phyloP scores from a whole-genome alignment of 495 filamentous ascomycete genomes.

The Massariosphaeria phaeospora region DNA sequence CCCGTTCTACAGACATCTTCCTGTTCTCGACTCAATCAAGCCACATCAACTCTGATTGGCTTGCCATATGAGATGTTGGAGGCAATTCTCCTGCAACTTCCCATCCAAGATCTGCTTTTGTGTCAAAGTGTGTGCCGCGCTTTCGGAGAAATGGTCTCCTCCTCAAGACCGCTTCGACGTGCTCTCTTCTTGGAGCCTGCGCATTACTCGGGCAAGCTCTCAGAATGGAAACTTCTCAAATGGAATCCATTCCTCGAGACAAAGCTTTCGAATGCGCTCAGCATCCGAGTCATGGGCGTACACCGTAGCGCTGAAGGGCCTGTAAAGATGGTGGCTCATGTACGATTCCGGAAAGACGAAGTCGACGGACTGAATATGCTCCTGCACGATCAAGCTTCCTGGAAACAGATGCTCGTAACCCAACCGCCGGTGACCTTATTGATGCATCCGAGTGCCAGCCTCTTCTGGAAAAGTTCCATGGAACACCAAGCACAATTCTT shows the following conservation, averaged over 20 bases:
- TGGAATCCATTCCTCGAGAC: slow-evolving; percentile 9
- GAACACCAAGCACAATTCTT: neutral
- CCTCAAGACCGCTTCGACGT: slow-evolving; percentile 2
- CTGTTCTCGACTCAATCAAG: neutral
- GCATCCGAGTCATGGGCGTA: neutral
- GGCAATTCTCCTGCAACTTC: neutral
- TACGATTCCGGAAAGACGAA: neutral
- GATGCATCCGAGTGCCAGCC: slow-evolving; percentile 4
- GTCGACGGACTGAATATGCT: neutral
- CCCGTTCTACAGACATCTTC: too few relatives aligned
- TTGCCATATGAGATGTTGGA: slow-evolving; percentile 1
- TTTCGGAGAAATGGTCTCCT: neutral
- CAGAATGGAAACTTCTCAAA: neutral
- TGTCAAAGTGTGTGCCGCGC: slow-evolving; percentile 1
- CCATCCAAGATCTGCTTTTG: neutral
- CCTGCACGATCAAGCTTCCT: neutral
- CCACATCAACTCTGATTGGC: neutral
- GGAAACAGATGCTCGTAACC: slow-evolving; percentile 4
- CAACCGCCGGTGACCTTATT: neutral
- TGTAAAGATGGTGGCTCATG: slow-evolving; percentile 5
- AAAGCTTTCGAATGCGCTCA: neutral
- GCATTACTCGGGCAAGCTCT: neutral
- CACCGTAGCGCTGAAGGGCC: neutral
- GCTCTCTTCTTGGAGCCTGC: slow-evolving; percentile 6
- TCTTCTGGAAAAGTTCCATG: neutral